Base-by-base conservation (phyloP, 345 rosid species). In the Eucalyptus paniculata region DNA sequence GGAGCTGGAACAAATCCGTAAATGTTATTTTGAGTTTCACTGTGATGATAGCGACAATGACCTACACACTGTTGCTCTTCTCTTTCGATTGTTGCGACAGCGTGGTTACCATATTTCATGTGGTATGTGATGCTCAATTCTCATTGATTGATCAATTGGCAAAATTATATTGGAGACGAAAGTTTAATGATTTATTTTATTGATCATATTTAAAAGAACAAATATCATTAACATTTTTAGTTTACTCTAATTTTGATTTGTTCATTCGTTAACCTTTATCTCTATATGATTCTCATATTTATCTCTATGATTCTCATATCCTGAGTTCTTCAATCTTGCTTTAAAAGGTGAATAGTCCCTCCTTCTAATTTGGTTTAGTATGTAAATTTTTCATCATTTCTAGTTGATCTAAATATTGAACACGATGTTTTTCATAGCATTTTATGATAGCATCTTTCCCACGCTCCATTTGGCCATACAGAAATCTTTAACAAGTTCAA, bases 51-150 rank as follows among this genome's bases (percentile, higher is more conserved):
- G 86, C 10, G 58, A 65, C 6, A 26, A 23, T 26, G 89, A 90
- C 37, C 92, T 93, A 5, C 42, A 86, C 51, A 50, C 32, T 1
- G 62, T 86, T 26, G 77, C 93, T 14, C 91, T 92, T 50, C 87
- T 45, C 19, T 93, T 92, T 51, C 90, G 94, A 16, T 83, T 92
- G 21, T 90, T 92, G 15, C 88, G 93, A 37, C 91, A 92, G 47
- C 90, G 89, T 21, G 93, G 92, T 32, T 62, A 88, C 7, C 28
- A 26, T 34, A 51, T 83, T 86, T 81, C 90, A 7, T 65, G 87
- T 28, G 91, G 92, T 93, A 89, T 85, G 87, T 80, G 6, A 30
- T 10, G 18, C 83, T 11, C 28, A 40, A 50, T 19, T 15, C 45
- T 23, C 16, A 10, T 7, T 44, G 23, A 53, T 62, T 4, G 8